Conservation (phyloP, 2,329 filamentous ascomycete genomes). For the Didymella exigua region DNA sequence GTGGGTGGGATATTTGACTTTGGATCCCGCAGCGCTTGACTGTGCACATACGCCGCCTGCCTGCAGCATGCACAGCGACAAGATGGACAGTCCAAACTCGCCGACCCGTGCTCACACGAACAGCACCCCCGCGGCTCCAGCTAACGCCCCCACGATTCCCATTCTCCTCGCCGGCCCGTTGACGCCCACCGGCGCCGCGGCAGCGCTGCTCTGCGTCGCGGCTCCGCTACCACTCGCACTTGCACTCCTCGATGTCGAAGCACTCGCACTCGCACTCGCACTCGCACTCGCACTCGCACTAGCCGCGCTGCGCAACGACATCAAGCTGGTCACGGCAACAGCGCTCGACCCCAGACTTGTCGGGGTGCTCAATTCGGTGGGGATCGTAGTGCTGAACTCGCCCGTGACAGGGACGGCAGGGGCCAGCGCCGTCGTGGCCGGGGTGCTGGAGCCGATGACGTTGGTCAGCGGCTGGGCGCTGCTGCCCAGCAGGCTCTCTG, state of each 20-base stretch:
- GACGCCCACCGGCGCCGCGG: constrained; percentile 8
- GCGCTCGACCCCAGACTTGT: neutral
- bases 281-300: constrained; percentile 4
- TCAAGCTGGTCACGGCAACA: neutral
- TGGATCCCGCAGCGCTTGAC: too few species aligned
- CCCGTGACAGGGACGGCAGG: neutral
- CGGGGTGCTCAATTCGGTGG: constrained; percentile 3
- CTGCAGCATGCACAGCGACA: too few species aligned
- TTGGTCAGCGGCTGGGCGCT: constrained; percentile 10
- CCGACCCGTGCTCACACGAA: constrained; percentile 11
- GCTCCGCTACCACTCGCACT: constrained; percentile 1
- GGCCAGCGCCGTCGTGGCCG: neutral
- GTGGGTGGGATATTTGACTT: too few species aligned
- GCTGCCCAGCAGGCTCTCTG: constrained; percentile 11
- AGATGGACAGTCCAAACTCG: too few species aligned
- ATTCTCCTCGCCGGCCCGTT: constrained; percentile 16
- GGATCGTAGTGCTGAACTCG: constrained; percentile 5
- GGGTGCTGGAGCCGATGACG: neutral
- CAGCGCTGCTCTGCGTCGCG: constrained; percentile 10
- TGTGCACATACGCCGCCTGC: too few species aligned
- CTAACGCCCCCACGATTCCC: constrained; percentile 24
- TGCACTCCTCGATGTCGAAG: neutral
- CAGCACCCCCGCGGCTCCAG: constrained; percentile 27
- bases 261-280: constrained; percentile 1
- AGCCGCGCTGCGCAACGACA: neutral